Evolutionary conservation across 805 yeast genomes (phyloP).

Genomic region (Torulaspora microellipsoides): DNA sequence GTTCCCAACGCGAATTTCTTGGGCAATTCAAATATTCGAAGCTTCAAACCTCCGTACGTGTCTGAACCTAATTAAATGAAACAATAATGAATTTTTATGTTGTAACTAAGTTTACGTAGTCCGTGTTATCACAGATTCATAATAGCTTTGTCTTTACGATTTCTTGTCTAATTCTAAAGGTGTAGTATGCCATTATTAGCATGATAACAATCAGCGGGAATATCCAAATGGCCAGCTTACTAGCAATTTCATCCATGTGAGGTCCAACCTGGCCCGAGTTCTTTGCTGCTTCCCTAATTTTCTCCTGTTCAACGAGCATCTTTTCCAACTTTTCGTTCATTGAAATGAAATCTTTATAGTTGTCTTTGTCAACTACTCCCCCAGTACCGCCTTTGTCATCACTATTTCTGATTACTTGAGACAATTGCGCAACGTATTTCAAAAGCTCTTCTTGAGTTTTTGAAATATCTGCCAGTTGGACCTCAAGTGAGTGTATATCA

Average conservation of each 20-base stretch:
- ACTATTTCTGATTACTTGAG: slow-evolving; percentile 1
- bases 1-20: slow-evolving; percentile 47
- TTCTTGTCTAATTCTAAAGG: slow-evolving; percentile 34
- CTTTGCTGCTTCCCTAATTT: slow-evolving; percentile 26
- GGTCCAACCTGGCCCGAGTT: slow-evolving; percentile 18
- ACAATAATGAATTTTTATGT: background rate
- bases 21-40: slow-evolving; percentile 42
- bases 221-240: slow-evolving; percentile 29
- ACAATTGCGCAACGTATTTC: slow-evolving; percentile 21
- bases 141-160: slow-evolving; percentile 34
- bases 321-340: slow-evolving; percentile 30
- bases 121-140: slow-evolving; percentile 9
- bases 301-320: slow-evolving; percentile 30
- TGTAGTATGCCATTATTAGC: slow-evolving; percentile 34
- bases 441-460: slow-evolving; percentile 24
- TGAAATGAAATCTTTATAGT: slow-evolving; percentile 27
- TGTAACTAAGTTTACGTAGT: no score
- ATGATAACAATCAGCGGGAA: slow-evolving; percentile 29
- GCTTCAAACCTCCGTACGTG: slow-evolving; percentile 43
- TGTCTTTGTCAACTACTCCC: slow-evolving; percentile 8
- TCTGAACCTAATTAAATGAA: slow-evolving; percentile 4
- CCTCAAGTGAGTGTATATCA: slow-evolving; percentile 28
- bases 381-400: slow-evolving; percentile 3
- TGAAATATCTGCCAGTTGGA: slow-evolving; percentile 21
- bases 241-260: slow-evolving; percentile 32